Evolutionary conservation across 108 stramenopile genomes (phyloP).

Genomic region (Discostella pseudostelligera): DNA sequence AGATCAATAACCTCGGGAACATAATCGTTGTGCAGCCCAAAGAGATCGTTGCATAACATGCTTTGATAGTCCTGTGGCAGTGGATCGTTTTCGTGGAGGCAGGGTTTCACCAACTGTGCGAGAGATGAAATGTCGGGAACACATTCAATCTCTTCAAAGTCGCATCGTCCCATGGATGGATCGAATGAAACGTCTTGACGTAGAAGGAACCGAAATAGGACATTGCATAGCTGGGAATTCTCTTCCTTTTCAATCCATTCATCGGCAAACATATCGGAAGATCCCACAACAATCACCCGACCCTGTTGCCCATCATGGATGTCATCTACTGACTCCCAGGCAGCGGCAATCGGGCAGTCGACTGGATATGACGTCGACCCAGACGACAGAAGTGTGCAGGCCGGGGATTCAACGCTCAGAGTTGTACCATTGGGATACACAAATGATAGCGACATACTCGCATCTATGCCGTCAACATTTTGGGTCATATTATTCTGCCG

Average conservation of each 20-base stretch:
- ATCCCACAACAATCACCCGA: constrained; percentile 67
- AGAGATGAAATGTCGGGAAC: constrained; percentile 77
- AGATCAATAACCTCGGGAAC: constrained; percentile 75
- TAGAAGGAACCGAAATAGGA: constrained; percentile 52
- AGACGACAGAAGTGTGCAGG: constrained; percentile 60
- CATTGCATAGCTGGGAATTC: constrained; percentile 58
- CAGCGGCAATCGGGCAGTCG: constrained; percentile 71
- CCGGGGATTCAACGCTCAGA: constrained; percentile 59
- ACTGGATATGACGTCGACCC: constrained; percentile 81
- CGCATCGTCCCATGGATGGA: constrained; percentile 26
- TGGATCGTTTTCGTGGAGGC: constrained; percentile 69
- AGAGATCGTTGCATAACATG: constrained; percentile 71
- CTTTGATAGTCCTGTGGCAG: constrained; percentile 76
- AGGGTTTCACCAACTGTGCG: constrained; percentile 64
- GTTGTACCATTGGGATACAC: constrained; percentile 83
- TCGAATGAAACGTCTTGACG: constrained; percentile 33
- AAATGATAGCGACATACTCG: constrained; percentile 49
- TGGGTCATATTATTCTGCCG: constrained; percentile 13
- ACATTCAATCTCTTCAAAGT: constrained; percentile 54
- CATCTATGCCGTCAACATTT: constrained; percentile 18
- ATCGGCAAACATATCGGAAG: constrained; percentile 71
- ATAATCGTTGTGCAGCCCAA: constrained; percentile 58
- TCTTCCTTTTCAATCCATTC: constrained; percentile 84
- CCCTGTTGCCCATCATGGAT: constrained; percentile 39
- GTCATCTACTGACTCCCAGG: constrained; percentile 51